Percentiles rank a stretch among this genome's conserved stretches.
These are phyloP conservation scores for Fusarium brachygibbosum DNA, from an alignment of 2,329 filamentous ascomycete genomes.

Conservation along the genomic window DNA sequence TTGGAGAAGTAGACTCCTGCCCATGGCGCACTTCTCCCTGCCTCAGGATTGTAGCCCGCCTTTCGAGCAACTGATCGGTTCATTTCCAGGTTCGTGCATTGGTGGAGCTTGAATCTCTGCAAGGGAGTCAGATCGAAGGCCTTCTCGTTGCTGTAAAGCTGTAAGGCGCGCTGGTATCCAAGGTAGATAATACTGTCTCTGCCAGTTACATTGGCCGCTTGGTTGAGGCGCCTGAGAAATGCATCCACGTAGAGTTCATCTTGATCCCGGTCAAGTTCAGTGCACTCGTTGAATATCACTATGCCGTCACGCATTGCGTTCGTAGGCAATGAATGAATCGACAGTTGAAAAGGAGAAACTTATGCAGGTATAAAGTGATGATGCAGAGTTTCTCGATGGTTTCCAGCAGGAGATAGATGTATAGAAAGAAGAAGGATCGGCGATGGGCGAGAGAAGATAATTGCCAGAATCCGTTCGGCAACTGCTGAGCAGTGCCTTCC, in stretches of 20 bases:
- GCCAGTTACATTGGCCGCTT: too few relatives aligned
- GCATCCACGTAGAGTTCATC: too few relatives aligned
- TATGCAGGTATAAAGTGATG: not conserved
- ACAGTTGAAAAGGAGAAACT: too few relatives aligned
- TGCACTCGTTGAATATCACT: too few relatives aligned
- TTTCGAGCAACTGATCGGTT: constrained; percentile 12
- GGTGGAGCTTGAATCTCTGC: too few relatives aligned
- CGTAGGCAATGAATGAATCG: not conserved
- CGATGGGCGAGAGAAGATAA: not conserved
- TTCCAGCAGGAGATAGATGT: not conserved
- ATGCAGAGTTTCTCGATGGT: not conserved
- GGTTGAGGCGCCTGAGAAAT: too few relatives aligned
- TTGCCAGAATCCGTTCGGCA: not conserved
- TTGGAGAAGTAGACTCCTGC: constrained; percentile 18
- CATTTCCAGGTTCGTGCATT: constrained; percentile 15
- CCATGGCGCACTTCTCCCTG: constrained; percentile 7
- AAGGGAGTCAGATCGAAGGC: too few relatives aligned
- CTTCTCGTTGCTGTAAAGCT: too few relatives aligned
- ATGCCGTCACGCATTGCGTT: not conserved
- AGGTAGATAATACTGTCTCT: too few relatives aligned
- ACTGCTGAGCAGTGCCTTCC: not conserved
- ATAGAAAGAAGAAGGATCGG: not conserved
- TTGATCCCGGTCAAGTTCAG: too few relatives aligned
- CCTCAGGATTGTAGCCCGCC: constrained; percentile 8
- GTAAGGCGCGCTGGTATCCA: too few relatives aligned